A percentile compares a stretch with the other conserved stretches of the same genome.
These are phyloP conservation scores for Buxus sempervirens DNA, from an alignment of 164 flowering plant genomes.

Conservation along the genomic window DNA sequence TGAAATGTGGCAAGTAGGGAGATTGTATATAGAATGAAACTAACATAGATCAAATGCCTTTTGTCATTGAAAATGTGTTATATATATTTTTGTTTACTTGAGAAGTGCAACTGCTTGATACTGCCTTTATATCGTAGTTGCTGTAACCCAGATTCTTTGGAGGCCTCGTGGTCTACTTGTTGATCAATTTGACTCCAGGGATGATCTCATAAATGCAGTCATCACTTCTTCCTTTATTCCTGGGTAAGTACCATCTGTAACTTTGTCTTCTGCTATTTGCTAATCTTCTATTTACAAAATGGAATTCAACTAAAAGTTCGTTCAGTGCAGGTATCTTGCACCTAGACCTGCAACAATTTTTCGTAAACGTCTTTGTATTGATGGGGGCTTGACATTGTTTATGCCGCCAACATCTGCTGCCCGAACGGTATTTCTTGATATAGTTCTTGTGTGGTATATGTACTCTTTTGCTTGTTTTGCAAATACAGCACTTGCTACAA, in stretches of 20 bases:
- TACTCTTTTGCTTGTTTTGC: not conserved
- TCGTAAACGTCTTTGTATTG: constrained; percentile 80
- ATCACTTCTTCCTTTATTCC: constrained; percentile 93
- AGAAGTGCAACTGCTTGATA: not conserved
- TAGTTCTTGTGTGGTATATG: not conserved
- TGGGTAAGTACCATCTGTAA: constrained; percentile 42
- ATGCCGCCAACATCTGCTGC: constrained; percentile 98
- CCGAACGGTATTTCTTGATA: constrained; percentile 53
- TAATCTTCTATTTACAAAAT: not conserved
- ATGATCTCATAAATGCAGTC: constrained; percentile 90
- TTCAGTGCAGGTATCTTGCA: constrained; percentile 71
- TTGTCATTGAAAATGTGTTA: not conserved
- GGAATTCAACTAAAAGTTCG: constrained; percentile 6
- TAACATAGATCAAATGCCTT: not conserved
- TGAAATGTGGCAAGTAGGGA: too few relatives aligned
- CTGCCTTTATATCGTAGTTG: constrained; percentile 49
- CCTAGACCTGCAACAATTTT: constrained; percentile 88
- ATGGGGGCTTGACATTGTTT: constrained; percentile 92
- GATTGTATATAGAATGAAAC: too few relatives aligned
- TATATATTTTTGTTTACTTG: not conserved
- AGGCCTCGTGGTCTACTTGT: constrained; percentile 86
- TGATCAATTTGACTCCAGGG: constrained; percentile 90
- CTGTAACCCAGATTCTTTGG: constrained; percentile 87
- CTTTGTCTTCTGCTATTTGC: not conserved
- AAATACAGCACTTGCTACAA: not conserved